Percentiles rank a stretch among this genome's conserved stretches.
Evolutionary conservation across 495 filamentous ascomycete genomes (phyloP).

Genomic region (Tuber borchii): DNA sequence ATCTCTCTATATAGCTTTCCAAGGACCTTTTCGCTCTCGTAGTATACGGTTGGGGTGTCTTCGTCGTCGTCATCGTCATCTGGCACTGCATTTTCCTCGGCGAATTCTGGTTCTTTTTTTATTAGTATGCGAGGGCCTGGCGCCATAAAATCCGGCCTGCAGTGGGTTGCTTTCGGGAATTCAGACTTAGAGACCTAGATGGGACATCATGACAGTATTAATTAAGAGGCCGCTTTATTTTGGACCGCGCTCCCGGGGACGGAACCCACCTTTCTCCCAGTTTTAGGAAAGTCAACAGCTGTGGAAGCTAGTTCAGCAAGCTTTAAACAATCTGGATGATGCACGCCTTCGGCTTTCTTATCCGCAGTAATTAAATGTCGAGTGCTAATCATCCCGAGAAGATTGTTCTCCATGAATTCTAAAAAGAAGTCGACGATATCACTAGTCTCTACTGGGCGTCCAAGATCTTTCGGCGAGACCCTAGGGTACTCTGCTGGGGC

Average conservation of each 20-base stretch:
- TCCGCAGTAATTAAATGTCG: conserved; percentile 66
- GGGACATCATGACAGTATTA: background rate
- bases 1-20: conserved; percentile 68
- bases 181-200: conserved; percentile 46
- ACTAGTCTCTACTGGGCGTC: conserved; percentile 48
- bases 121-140: conserved; percentile 54
- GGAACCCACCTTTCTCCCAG: conserved; percentile 58
- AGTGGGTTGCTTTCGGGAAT: conserved; percentile 45
- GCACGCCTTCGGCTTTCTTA: conserved; percentile 51
- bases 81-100: conserved; percentile 30
- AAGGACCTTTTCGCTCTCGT: conserved; percentile 61
- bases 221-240: background rate
- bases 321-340: conserved; percentile 52
- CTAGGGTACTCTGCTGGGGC: conserved; percentile 62
- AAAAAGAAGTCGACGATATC: conserved; percentile 77
- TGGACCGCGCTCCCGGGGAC: background rate
- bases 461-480: conserved; percentile 51
- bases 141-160: conserved; percentile 60
- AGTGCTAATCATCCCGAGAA: conserved; percentile 62
- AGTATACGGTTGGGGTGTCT: conserved; percentile 52
- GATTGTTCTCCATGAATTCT: conserved; percentile 70
- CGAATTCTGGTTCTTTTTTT: conserved; percentile 49
- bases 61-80: conserved; percentile 54
- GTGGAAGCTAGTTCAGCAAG: conserved; percentile 67
- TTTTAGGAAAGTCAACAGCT: conserved; percentile 79